A percentile compares a stretch with the other conserved stretches of the same genome.
Conservation (phyloP, 768 basidiomycete genomes). For the Lentinula sp. region DNA sequence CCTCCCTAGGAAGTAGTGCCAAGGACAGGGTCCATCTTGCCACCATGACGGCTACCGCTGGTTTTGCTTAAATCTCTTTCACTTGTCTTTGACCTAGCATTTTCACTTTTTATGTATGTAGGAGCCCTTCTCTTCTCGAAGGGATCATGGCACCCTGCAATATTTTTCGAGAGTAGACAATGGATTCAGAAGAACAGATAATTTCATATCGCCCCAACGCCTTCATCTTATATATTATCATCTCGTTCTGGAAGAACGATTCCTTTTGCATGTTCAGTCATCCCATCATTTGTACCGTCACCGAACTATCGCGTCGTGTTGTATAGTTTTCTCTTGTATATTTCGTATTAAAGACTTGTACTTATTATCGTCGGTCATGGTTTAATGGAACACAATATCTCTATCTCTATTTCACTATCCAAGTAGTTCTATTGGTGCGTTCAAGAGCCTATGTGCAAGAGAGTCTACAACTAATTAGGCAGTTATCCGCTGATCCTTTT, state of each 20-base stretch:
- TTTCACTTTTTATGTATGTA: background rate
- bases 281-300: conserved; percentile 6
- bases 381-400: background rate
- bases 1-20: background rate
- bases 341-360: background rate
- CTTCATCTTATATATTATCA: conserved; percentile 16
- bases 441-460: no score
- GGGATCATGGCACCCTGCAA: background rate
- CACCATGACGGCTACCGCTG: background rate
- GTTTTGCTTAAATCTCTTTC: background rate
- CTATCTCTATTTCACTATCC: no score
- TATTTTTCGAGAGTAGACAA: background rate
- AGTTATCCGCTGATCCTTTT: no score
- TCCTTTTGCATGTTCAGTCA: conserved; percentile 18
- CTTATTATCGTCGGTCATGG: background rate
- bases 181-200: background rate
- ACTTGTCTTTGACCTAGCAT: no score
- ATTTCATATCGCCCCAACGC: background rate
- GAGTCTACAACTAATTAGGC: no score
- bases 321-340: background rate
- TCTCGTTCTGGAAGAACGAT: conserved; percentile 11
- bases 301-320: background rate
- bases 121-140: background rate
- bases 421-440: no score
- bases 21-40: background rate